A percentile compares a stretch with the other conserved stretches of the same genome.
Evolutionary conservation across 768 basidiomycete species (phyloP).

Genomic region (Boletellus ananas): DNA sequence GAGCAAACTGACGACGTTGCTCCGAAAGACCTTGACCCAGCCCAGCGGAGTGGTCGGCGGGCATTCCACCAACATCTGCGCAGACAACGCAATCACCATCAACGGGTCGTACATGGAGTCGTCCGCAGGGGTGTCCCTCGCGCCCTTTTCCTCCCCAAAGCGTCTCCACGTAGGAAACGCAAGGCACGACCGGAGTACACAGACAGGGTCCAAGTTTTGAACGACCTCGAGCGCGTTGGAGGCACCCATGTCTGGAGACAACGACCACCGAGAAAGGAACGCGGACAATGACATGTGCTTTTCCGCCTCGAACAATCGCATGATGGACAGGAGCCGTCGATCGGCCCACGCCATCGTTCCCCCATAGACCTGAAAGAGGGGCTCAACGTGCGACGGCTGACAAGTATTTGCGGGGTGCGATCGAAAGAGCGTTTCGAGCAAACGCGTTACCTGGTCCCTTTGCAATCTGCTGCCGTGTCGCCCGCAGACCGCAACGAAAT

Average conservation of each 20-base stretch:
- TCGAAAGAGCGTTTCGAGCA: constrained; percentile 66
- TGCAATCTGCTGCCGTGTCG: constrained; percentile 21
- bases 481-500: constrained; percentile 50
- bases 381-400: constrained; percentile 79
- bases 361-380: constrained; percentile 68
- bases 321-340: constrained; percentile 63
- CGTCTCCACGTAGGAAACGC: constrained; percentile 66
- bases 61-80: constrained; percentile 58
- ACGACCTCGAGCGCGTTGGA: constrained; percentile 59
- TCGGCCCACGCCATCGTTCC: constrained; percentile 71
- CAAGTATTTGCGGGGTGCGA: constrained; percentile 80
- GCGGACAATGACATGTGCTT: constrained; percentile 61
- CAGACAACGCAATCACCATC: constrained; percentile 66
- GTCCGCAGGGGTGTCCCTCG: constrained; percentile 28
- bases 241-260: constrained; percentile 40
- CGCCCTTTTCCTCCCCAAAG: constrained; percentile 36
- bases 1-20: constrained; percentile 71
- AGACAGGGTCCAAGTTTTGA: constrained; percentile 62
- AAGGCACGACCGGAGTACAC: constrained; percentile 67
- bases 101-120: constrained; percentile 71
- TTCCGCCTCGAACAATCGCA: constrained; percentile 73
- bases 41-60: constrained; percentile 53
- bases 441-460: constrained; percentile 48
- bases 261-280: constrained; percentile 65
- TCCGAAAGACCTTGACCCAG: constrained; percentile 86